phyloP scores from a whole-genome alignment of 768 basidiomycete genomes.

The Auricularia sp. region DNA sequence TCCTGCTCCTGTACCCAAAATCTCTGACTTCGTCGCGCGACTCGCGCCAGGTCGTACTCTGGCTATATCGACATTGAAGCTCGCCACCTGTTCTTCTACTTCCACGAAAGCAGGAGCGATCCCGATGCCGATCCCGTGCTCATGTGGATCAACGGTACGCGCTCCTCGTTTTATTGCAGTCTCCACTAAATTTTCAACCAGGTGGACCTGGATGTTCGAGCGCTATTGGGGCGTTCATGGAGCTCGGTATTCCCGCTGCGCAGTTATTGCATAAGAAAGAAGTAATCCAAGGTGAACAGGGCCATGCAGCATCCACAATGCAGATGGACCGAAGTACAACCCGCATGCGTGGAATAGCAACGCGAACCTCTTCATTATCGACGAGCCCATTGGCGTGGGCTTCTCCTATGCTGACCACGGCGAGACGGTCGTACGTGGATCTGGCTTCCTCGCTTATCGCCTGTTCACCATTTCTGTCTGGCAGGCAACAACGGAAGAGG shows the following conservation, averaged over 20 bases:
- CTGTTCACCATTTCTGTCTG: too few species aligned
- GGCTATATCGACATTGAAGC: slow-evolving; percentile 11
- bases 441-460: background rate
- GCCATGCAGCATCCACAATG: slow-evolving; percentile 15
- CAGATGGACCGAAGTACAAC: background rate
- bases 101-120: slow-evolving; percentile 18
- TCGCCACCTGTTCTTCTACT: slow-evolving; percentile 13
- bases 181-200: slow-evolving; percentile 3
- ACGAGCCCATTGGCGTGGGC: slow-evolving; percentile 13
- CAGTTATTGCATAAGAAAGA: too few species aligned
- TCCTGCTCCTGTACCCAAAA: too few species aligned
- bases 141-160: slow-evolving; percentile 18
- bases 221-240: slow-evolving; percentile 60
- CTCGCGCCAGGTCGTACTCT: slow-evolving; percentile 7
- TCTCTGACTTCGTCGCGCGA: too few species aligned
- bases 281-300: slow-evolving; percentile 54
- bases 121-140: slow-evolving; percentile 19
- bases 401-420: slow-evolving; percentile 13
- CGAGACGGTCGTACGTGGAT: slow-evolving; percentile 4
- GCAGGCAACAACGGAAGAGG: slow-evolving; percentile 46
- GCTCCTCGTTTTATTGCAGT: background rate
- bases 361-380: slow-evolving; percentile 14
- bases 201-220: slow-evolving; percentile 50
- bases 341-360: slow-evolving; percentile 19
- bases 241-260: slow-evolving; percentile 28